A percentile compares a stretch with the other conserved stretches of the same genome.
Evolutionary conservation across 1,284 basidiomycete species (phyloP).

Genomic region (Inonotus obliquus): DNA sequence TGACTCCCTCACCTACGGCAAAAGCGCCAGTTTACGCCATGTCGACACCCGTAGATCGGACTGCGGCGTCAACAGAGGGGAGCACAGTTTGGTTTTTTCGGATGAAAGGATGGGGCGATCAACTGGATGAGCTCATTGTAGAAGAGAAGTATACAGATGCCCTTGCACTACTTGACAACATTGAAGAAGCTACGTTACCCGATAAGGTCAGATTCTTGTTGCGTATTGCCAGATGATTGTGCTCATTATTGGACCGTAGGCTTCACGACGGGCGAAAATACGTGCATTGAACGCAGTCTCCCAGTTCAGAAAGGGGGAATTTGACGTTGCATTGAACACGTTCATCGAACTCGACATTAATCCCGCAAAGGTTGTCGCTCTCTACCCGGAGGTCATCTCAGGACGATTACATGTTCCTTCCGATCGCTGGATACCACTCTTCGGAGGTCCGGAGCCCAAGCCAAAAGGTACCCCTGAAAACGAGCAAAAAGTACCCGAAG

Average conservation of each 20-base stretch:
- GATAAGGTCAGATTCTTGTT: slow-evolving; percentile 52
- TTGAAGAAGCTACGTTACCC: slow-evolving; percentile 58
- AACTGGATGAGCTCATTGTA: slow-evolving; percentile 81
- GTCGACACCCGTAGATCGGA: slow-evolving; percentile 70
- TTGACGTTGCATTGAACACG: slow-evolving; percentile 76
- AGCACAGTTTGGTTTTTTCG: slow-evolving; percentile 74
- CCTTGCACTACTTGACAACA: slow-evolving; percentile 70
- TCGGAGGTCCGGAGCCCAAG: slow-evolving; percentile 63
- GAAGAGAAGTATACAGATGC: slow-evolving; percentile 77
- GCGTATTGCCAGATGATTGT: neutral
- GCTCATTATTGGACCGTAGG: slow-evolving; percentile 31
- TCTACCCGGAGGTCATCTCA: slow-evolving; percentile 81
- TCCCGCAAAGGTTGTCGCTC: slow-evolving; percentile 88
- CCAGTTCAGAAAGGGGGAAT: slow-evolving; percentile 66
- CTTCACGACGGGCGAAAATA: slow-evolving; percentile 50
- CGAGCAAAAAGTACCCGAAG: slow-evolving; percentile 26
- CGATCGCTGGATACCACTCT: slow-evolving; percentile 80
- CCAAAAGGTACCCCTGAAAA: slow-evolving; percentile 24
- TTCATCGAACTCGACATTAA: slow-evolving; percentile 89
- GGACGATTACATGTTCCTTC: slow-evolving; percentile 71
- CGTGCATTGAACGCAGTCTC: slow-evolving; percentile 72
- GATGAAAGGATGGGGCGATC: slow-evolving; percentile 73
- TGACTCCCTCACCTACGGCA: slow-evolving; percentile 44
- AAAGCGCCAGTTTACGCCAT: slow-evolving; percentile 65
- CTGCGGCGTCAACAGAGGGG: slow-evolving; percentile 57